A percentile compares a stretch with the other conserved stretches of the same genome.
Conservation (phyloP, 2,329 filamentous ascomycete genomes). For the Penicillium sp. region DNA sequence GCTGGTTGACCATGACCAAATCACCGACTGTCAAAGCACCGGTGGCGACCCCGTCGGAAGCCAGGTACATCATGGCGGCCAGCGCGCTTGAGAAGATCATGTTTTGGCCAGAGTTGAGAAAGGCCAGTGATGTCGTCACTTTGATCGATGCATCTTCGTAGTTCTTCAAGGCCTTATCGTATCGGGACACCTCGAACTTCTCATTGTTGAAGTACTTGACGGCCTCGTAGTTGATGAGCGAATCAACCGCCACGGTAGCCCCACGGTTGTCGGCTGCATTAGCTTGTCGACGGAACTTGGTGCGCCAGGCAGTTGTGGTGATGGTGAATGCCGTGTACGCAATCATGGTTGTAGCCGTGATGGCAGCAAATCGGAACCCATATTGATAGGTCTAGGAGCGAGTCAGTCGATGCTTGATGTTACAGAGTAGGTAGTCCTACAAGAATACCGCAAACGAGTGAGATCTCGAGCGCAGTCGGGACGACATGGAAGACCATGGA, state of each 20-base stretch:
- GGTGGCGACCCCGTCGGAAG: slow-evolving; percentile 77
- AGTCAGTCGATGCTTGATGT: background rate
- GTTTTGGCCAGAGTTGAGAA: slow-evolving; percentile 93
- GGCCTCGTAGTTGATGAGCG: slow-evolving; percentile 96
- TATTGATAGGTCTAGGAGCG: slow-evolving; percentile 75
- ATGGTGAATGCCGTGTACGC: slow-evolving; percentile 97
- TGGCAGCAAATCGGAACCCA: slow-evolving; percentile 81
- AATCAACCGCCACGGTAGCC: slow-evolving; percentile 92
- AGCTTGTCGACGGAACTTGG: slow-evolving; percentile 89
- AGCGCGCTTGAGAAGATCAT: slow-evolving; percentile 93
- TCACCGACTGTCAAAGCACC: slow-evolving; percentile 87
- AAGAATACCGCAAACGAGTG: slow-evolving; percentile 91
- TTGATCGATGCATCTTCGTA: slow-evolving; percentile 97
- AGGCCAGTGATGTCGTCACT: slow-evolving; percentile 85
- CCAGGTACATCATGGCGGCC: slow-evolving; percentile 97
- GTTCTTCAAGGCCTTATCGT: slow-evolving; percentile 76
- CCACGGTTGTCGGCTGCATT: slow-evolving; percentile 96
- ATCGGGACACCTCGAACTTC: slow-evolving; percentile 83
- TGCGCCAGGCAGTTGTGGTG: slow-evolving; percentile 91
- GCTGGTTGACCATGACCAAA: slow-evolving; percentile 96
- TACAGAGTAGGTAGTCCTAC: slow-evolving; percentile 34
- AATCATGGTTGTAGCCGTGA: slow-evolving; percentile 86
- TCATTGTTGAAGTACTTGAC: slow-evolving; percentile 99
- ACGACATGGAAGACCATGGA: slow-evolving; percentile 99
- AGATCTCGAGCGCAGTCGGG: slow-evolving; percentile 88